Base-by-base conservation (phyloP, 2,329 filamentous ascomycete genomes). In the Botrytis byssoidea region DNA sequence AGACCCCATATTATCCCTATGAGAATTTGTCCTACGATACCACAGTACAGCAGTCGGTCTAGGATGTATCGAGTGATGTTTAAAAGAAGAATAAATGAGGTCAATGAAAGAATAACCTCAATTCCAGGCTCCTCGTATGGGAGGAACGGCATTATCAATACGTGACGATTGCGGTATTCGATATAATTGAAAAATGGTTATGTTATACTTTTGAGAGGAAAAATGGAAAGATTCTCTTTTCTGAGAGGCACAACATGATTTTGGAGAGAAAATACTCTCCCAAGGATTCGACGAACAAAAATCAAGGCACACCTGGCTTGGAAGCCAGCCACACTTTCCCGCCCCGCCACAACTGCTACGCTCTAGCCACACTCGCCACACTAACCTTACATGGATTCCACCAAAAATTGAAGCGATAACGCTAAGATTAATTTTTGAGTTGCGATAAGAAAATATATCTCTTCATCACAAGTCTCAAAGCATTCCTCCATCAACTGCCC, bases 1-100 rank as follows among this genome's bases (percentile, higher is more conserved):
- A 86, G 86, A 14, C 92, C 92, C 87, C 88, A 95, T 14, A 89
- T 87, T 14, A 93, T 86, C 20, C 92, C 92, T 29, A 94, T 80
- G 12, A 93, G 83, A 22, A 95, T 85, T 77, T 95, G 91, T 0
- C 91, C 92, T 10, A 94, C 83, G 0, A 94, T 85, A 0, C 92
- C 92, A 78, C 91, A 93, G 80, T 91, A 93, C 0, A 93, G 79
- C 0, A 88, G 76, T 22, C 82, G 84, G 77, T 94, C 88, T 1
- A 93, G 84, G 0, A 85, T 78, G 72, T 84, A 83, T 75, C 90
- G 89, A 74, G 88, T 77, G 9, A 86, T 63, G 76, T 93, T 93
- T 63, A 93, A 85, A 0, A 88, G 79, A 0, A 93, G 79, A 0
- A 93, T 80, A 76, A 94, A 90, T 0, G 88, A 89, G 0, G 90